A percentile compares a stretch with the other conserved stretches of the same genome.
Evolutionary conservation across 345 rosid genomes (phyloP).

Genomic region (Citrus sp.): DNA sequence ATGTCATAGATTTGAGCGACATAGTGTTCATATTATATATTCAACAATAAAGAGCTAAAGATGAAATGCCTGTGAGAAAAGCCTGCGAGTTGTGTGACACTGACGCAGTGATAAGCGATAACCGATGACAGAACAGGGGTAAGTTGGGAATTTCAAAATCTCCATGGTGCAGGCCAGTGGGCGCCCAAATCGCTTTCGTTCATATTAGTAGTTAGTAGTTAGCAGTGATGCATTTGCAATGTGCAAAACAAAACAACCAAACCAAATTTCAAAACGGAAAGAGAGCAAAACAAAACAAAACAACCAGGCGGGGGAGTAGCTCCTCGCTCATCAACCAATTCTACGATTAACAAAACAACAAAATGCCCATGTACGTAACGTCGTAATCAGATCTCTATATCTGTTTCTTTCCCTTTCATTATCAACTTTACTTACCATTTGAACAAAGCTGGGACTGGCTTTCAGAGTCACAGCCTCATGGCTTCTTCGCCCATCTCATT

Average conservation of each 20-base stretch:
- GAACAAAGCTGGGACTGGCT: neutral
- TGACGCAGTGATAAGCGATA: neutral
- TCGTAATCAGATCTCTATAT: slow-evolving; percentile 19
- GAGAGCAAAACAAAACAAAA: neutral
- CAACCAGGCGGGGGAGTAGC: neutral
- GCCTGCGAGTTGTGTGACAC: too few relatives aligned
- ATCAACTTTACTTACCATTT: slow-evolving; percentile 3
- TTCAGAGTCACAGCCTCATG: neutral
- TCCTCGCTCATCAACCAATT: neutral
- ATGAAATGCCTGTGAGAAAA: too few relatives aligned
- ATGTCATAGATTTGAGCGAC: too few relatives aligned
- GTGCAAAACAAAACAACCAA: neutral
- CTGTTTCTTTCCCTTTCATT: neutral
- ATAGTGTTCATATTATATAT: too few relatives aligned
- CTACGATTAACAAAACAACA: neutral
- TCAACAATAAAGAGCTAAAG: too few relatives aligned
- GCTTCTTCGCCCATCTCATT: slow-evolving; percentile 9
- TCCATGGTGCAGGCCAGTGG: neutral
- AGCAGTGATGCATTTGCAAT: neutral
- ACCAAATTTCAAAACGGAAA: neutral
- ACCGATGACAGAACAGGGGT: neutral
- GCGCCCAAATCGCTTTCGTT: slow-evolving; percentile 5
- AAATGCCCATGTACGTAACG: neutral
- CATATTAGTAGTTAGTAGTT: neutral
- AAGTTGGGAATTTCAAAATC: neutral